A percentile compares a stretch with the other conserved stretches of the same genome.
Conservation (phyloP, 805 yeast genomes). For the Teunomyces atbi region DNA sequence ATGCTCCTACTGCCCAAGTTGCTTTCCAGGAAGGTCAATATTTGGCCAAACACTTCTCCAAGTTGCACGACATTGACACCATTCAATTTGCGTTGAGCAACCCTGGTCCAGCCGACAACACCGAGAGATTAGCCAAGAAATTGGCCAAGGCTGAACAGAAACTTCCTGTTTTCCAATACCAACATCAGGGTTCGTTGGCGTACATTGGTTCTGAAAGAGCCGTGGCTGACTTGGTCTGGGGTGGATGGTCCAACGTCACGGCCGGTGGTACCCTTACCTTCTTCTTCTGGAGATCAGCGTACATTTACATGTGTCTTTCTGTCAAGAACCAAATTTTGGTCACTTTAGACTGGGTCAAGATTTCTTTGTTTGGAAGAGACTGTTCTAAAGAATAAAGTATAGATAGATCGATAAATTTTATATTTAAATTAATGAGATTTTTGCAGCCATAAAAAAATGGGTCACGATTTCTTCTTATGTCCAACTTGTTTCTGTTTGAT, state of each 20-base stretch:
- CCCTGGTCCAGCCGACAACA: constrained; percentile 36
- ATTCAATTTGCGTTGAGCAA: constrained; percentile 45
- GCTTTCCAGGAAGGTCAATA: constrained; percentile 92
- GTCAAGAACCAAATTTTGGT: constrained; percentile 86
- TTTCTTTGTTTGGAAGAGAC: constrained; percentile 88
- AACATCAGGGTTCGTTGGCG: constrained; percentile 91
- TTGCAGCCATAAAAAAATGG: constrained; percentile 6
- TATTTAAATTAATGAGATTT: not conserved
- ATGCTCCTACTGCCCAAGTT: constrained; percentile 96
- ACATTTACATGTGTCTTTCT: constrained; percentile 88
- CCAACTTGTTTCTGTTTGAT: constrained; percentile 5
- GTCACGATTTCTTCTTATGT: not conserved
- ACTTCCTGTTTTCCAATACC: constrained; percentile 68
- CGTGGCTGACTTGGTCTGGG: constrained; percentile 84
- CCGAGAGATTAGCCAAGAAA: constrained; percentile 47
- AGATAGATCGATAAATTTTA: not conserved
- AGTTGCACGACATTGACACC: constrained; percentile 59
- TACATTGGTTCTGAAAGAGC: constrained; percentile 93
- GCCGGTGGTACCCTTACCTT: constrained; percentile 85
- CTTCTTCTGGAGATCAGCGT: constrained; percentile 93
- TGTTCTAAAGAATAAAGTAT: constrained; percentile 70
- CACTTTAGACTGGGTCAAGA: constrained; percentile 85
- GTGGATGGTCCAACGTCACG: constrained; percentile 74
- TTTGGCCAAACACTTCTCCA: constrained; percentile 70
- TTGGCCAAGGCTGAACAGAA: constrained; percentile 41